Conservation (phyloP, 306 rosid genomes). For the Gastrolobium bilobum region DNA sequence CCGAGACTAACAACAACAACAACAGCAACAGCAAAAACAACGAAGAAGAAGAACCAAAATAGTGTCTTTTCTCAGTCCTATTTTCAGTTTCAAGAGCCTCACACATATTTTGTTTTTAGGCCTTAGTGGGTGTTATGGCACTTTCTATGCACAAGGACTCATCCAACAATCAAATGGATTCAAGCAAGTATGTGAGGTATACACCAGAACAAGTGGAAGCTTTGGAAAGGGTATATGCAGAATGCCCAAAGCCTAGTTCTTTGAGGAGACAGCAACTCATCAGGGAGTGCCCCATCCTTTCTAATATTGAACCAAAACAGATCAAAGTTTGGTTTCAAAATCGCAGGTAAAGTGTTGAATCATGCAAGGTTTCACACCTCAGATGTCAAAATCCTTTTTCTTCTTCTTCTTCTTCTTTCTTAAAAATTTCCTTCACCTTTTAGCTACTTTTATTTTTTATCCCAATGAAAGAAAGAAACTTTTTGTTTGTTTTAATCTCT, state of each 20-base stretch:
- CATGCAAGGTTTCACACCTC: not conserved
- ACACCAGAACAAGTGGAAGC: slow-evolving; percentile 98
- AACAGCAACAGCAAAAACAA: slow-evolving; percentile 25
- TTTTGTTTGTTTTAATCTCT: not conserved
- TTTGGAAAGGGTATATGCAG: slow-evolving; percentile 90
- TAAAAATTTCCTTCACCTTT: not conserved
- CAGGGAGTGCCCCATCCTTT: slow-evolving; percentile 92
- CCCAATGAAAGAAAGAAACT: not conserved
- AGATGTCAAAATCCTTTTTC: not conserved
- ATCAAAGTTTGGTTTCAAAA: slow-evolving; percentile 99
- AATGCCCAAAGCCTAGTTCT: slow-evolving; percentile 97
- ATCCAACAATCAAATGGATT: slow-evolving; percentile 74
- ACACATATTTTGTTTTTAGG: slow-evolving; percentile 5
- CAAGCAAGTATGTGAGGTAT: slow-evolving; percentile 91
- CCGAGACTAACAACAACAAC: slow-evolving; percentile 52
- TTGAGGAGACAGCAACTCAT: slow-evolving; percentile 94
- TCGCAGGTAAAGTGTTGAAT: slow-evolving; percentile 67
- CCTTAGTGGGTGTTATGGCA: slow-evolving; percentile 59
- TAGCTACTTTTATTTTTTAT: not conserved
- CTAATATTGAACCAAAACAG: slow-evolving; percentile 94
- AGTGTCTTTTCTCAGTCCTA: slow-evolving; percentile 29
- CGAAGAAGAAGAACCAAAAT: slow-evolving; percentile 59
- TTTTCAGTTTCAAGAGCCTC: not conserved
- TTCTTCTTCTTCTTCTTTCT: not conserved
- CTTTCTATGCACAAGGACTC: slow-evolving; percentile 79